Evolutionary conservation across 129 eudicot genomes (phyloP), one percentile per base, ranked within the genome.

Genomic region (Flaveria trinervia): DNA sequence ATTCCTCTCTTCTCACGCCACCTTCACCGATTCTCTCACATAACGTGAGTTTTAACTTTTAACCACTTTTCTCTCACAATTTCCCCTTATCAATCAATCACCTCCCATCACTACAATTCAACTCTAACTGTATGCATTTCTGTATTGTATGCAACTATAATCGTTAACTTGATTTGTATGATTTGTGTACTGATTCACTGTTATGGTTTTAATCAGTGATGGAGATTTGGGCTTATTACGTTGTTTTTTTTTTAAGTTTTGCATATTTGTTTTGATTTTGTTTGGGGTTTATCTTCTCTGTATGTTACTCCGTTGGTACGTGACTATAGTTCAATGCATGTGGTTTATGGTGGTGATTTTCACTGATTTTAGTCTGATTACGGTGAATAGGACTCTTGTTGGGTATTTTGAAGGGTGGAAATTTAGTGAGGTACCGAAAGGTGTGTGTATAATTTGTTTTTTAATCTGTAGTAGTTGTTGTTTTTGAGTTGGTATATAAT

Each of bases 1-100:
- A 36, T 65, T 39, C 15, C 28, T 66, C 71, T 55, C 69, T 41
- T 13, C 20, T n/a, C 69, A 80, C 70, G 74, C 74, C 73, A 65
- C 73, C 83, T 23, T 22, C 69, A 17, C 25, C 16, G 71, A 46
- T 73, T 72, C 46, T 39, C 7, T 48, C 72, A 70, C 36, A 79
- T 71, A 74, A n/a, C 74, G 62, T 72, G 26, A 72, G 43, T 39
- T 80, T 65, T 22, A 28, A 59, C 22, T 33, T 33, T 36, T 36
- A 36, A 36, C 41, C 41, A 0, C 26, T 45, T 18, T 62, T 61
- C 22, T 78, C 48, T 43, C 71, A 7, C 71, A 59, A 68, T 65
- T 22, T 33, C 7, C 48, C 26, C 9, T 43, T 11, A 0, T 39
- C 16, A 0, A 0, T 39, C 16, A 0, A 39, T 66, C 50, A 13